Conservation (phyloP, 2,329 filamentous ascomycete species). For the Colletotrichum tofieldiae region DNA sequence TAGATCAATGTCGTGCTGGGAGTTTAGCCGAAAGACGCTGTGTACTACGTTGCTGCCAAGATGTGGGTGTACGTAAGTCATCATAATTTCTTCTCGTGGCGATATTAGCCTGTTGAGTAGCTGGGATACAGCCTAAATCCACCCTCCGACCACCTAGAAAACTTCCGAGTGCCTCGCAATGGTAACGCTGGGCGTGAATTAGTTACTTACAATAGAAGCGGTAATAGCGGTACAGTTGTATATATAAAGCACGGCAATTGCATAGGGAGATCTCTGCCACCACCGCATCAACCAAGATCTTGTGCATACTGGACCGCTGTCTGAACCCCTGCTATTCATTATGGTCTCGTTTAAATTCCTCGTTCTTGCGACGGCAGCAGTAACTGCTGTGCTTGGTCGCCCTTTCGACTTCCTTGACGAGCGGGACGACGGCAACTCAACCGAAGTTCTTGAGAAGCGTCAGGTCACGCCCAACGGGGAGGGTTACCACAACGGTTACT, state of each 20-base stretch:
- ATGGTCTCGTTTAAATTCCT: conserved; percentile 18
- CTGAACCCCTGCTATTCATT: neutral
- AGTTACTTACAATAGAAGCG: neutral
- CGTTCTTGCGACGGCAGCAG: conserved; percentile 17
- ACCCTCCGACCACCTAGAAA: too few relatives aligned
- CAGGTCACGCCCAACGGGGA: conserved; percentile 48
- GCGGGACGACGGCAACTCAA: conserved; percentile 10
- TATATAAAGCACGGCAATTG: neutral
- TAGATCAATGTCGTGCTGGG: neutral
- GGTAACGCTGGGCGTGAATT: neutral
- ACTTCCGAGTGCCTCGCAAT: neutral
- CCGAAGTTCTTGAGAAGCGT: conserved; percentile 23
- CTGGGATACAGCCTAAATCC: conserved; percentile 6
- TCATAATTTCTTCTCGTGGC: too few relatives aligned
- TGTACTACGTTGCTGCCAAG: neutral
- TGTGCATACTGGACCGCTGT: neutral
- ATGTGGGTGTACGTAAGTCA: neutral
- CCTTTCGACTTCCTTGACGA: conserved; percentile 14
- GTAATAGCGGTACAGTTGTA: too few relatives aligned
- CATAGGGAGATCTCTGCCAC: neutral
- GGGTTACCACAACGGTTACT: conserved; percentile 57
- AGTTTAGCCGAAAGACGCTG: neutral
- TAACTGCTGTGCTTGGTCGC: conserved; percentile 16
- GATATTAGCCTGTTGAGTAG: conserved; percentile 1
- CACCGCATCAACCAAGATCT: conserved; percentile 11